Evolutionary conservation across 768 basidiomycete species (phyloP).

Genomic region (Mycena metata): DNA sequence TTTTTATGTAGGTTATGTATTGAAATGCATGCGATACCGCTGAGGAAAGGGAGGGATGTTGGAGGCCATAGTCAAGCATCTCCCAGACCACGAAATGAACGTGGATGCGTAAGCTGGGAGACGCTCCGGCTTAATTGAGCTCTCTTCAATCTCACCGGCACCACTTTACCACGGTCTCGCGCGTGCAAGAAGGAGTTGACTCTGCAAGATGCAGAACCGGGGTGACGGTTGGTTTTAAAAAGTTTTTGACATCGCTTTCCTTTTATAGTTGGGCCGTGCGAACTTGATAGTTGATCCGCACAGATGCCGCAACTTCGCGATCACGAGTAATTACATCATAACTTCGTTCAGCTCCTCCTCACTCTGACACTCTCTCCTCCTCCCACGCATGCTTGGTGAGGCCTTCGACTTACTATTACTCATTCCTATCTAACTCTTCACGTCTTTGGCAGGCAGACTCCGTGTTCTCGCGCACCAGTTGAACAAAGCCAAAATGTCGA

Average conservation of each 20-base stretch:
- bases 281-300: too few relatives aligned
- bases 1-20: slow-evolving; percentile 36
- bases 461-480: slow-evolving; percentile 57
- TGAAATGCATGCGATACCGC: slow-evolving; percentile 23
- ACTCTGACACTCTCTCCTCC: not conserved
- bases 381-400: slow-evolving; percentile 19
- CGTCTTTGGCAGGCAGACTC: slow-evolving; percentile 45
- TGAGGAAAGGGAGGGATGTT: slow-evolving; percentile 53
- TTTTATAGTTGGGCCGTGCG: too few relatives aligned
- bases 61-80: slow-evolving; percentile 85
- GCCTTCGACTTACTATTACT: not conserved
- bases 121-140: slow-evolving; percentile 89
- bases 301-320: not conserved
- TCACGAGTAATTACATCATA: not conserved
- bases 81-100: slow-evolving; percentile 59
- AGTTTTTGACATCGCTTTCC: not conserved
- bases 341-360: not conserved
- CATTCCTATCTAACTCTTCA: not conserved
- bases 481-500: slow-evolving; percentile 52
- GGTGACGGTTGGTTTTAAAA: slow-evolving; percentile 52
- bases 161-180: slow-evolving; percentile 68
- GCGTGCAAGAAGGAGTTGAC: slow-evolving; percentile 68
- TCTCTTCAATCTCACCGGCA: slow-evolving; percentile 59
- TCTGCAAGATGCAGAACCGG: slow-evolving; percentile 49
- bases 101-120: slow-evolving; percentile 56